These are phyloP conservation scores for Fusarium drepaniforme DNA, from an alignment of 2,329 filamentous ascomycete species.

Conservation along the genomic window DNA sequence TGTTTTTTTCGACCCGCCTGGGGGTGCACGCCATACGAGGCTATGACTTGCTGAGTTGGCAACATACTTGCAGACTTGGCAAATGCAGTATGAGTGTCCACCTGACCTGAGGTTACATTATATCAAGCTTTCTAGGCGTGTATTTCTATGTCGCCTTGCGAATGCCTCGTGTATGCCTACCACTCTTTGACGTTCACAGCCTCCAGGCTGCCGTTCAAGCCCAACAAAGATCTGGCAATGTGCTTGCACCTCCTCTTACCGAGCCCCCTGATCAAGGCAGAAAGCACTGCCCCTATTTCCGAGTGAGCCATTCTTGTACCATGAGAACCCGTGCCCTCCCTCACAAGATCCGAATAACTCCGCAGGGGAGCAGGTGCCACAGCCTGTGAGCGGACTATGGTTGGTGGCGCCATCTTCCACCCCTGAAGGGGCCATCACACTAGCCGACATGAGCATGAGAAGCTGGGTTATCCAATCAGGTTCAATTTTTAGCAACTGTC, in stretches of 20 bases:
- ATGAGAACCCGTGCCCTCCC: neutral
- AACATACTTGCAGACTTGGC: neutral
- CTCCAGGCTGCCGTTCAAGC: neutral
- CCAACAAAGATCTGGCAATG: neutral
- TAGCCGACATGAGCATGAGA: too few relatives aligned
- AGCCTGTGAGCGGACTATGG: neutral
- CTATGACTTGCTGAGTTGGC: neutral
- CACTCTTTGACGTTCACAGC: neutral
- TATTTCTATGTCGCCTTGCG: neutral
- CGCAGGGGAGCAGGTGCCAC: neutral
- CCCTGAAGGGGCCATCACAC: too few relatives aligned
- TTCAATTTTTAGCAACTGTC: too few relatives aligned
- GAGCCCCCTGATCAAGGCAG: neutral
- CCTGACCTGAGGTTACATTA: neutral
- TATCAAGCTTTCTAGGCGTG: neutral
- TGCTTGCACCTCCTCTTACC: rapidly evolving
- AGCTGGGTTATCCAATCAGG: too few relatives aligned
- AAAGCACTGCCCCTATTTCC: neutral
- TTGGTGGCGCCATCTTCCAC: too few relatives aligned
- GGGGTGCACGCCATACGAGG: neutral
- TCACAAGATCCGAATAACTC: neutral
- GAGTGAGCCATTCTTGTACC: neutral
- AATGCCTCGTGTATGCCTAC: neutral
- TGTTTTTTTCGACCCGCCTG: too few relatives aligned
- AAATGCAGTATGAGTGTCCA: neutral